A percentile compares a stretch with the other conserved stretches of the same genome.
Conservation (phyloP, 306 rosid species). For the Quercus agrifolia region DNA sequence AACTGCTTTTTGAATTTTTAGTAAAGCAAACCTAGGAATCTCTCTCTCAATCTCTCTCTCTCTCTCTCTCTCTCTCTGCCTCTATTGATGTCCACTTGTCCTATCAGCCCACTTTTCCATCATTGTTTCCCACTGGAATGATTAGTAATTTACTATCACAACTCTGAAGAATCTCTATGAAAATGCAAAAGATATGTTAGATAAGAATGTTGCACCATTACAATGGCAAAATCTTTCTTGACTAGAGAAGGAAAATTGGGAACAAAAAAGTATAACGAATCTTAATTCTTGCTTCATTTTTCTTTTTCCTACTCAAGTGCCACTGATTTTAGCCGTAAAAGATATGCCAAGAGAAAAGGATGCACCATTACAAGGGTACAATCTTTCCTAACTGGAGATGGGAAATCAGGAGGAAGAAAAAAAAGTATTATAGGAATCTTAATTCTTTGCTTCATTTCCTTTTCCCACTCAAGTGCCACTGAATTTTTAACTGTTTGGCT, state of each 20-base stretch:
- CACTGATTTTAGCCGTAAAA: background rate
- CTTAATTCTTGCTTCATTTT: background rate
- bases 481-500: background rate
- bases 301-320: conserved; percentile 7
- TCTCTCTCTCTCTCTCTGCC: conserved; percentile 7
- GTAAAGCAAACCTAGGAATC: conserved; percentile 4
- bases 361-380: conserved; percentile 7
- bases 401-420: background rate
- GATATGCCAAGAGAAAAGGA: background rate
- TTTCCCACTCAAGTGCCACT: conserved; percentile 6
- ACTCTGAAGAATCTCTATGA: conserved; percentile 32
- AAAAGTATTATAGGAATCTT: background rate
- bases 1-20: conserved; percentile 12
- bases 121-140: conserved; percentile 37
- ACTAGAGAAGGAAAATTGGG: background rate
- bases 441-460: background rate
- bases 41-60: conserved; percentile 8
- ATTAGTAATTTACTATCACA: conserved; percentile 40
- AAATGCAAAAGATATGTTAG: conserved; percentile 2
- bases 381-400: background rate
- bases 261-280: background rate
- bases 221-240: conserved; percentile 9
- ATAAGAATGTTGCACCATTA: conserved; percentile 5
- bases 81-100: background rate
- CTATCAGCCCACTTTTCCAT: conserved; percentile 36